Evolutionary conservation across 2,329 filamentous ascomycete genomes (phyloP).

Genomic region (Trichoderma polysporum): DNA sequence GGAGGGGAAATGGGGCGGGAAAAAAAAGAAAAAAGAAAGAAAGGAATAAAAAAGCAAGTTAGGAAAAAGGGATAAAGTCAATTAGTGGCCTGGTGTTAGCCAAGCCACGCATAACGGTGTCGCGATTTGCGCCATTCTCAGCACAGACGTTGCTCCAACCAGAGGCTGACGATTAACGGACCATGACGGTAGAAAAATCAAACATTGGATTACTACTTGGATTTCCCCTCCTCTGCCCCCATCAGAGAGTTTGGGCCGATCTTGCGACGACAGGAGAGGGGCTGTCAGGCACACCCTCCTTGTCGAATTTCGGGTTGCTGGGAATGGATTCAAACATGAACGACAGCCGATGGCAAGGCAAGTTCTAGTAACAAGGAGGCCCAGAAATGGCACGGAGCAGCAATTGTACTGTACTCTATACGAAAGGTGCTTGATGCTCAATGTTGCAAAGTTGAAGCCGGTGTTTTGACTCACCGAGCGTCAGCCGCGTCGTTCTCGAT

Average conservation of each 20-base stretch:
- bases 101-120: constrained; percentile 14
- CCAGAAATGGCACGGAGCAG: background rate
- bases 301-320: background rate
- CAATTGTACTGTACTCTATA: background rate
- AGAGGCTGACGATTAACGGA: background rate
- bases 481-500: constrained; percentile 5
- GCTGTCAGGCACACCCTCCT: constrained; percentile 12
- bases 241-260: constrained; percentile 16
- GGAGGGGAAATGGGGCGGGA: background rate
- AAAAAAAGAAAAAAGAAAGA: background rate
- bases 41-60: background rate
- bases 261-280: constrained; percentile 14
- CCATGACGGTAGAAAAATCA: background rate
- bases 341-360: background rate
- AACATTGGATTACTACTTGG: constrained; percentile 2
- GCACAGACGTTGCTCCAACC: background rate
- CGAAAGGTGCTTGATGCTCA: background rate
- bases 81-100: background rate
- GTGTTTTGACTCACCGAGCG: constrained; percentile 9
- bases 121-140: constrained; percentile 15
- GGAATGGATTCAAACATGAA: background rate
- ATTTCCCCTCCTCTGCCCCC: background rate
- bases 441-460: background rate
- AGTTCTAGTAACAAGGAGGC: background rate
- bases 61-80: background rate